Conservation (phyloP, 2,329 filamentous ascomycete genomes). For the Monosporascus sp. region DNA sequence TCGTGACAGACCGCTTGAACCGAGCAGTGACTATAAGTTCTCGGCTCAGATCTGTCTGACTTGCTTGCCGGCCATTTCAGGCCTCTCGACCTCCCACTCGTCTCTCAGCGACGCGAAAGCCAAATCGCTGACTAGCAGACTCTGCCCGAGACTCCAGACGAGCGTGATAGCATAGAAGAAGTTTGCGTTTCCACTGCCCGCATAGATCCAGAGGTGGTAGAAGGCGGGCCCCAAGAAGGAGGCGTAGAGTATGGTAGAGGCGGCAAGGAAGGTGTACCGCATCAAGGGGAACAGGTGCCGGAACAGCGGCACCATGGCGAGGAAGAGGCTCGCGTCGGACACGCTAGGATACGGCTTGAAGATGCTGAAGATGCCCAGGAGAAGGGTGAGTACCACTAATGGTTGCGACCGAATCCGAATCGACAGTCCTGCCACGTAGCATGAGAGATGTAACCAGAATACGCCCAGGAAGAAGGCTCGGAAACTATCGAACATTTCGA, state of each 20-base stretch:
- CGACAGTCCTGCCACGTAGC: constrained; percentile 82
- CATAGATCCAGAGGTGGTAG: constrained; percentile 97
- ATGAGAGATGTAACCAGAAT: constrained; percentile 92
- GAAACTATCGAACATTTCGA: constrained; percentile 99
- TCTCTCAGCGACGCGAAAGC: constrained; percentile 86
- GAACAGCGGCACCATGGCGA: constrained; percentile 78
- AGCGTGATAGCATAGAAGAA: constrained; percentile 99
- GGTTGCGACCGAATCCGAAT: constrained; percentile 81
- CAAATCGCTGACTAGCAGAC: constrained; percentile 79
- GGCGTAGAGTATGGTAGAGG: constrained; percentile 79
- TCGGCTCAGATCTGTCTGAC: constrained; percentile 68
- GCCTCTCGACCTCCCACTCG: constrained; percentile 88
- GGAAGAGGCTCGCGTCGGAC: constrained; percentile 80
- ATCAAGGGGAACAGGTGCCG: constrained; percentile 90
- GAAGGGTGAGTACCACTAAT: constrained; percentile 75
- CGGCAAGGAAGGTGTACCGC: constrained; percentile 85
- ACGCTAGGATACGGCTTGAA: constrained; percentile 98
- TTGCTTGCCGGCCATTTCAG: constrained; percentile 85
- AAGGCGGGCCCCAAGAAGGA: constrained; percentile 89
- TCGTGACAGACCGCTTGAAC: neutral
- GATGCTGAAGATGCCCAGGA: constrained; percentile 84
- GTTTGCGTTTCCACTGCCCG: constrained; percentile 94
- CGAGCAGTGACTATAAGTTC: neutral
- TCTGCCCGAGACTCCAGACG: constrained; percentile 92
- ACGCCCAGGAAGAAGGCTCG: constrained; percentile 94